Base-by-base conservation (phyloP, 1,284 basidiomycete genomes). In the Kalmanozyma brasiliensis region DNA sequence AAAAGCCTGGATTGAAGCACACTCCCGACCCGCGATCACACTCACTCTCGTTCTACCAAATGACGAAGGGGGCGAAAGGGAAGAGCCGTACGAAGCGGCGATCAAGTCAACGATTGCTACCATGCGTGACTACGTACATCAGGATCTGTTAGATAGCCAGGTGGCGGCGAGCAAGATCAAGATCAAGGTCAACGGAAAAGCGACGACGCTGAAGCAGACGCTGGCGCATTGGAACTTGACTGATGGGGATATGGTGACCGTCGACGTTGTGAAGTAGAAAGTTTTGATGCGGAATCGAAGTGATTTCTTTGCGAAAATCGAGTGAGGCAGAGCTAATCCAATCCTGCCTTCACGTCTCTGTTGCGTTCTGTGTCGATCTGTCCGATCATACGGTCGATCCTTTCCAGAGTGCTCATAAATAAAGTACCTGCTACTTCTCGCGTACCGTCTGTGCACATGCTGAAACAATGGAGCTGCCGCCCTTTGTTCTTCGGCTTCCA, bases 171-270 rank as follows among this genome's bases (percentile, higher is more conserved):
- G 68, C 46, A 79, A 79, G 58, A 58, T 82, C 33, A 77, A 73
- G 37, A 55, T 82, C 38, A 71, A 61, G 51, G 61, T 78, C 24
- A 63, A 63, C 13, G 71, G 71, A 8, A 75, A 62, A 52, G 55
- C 69, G 10, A 70, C 73, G 22, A 82, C 79, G 30, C 53, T 80
- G 49, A 79, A 74, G 46, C 76, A 79, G 59, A 76, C 71, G 17
- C 49, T 81, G 34, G 80, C 78, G 10, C 62, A 68, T 43, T 81
- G 77, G 77, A 81, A 81, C 35, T 29, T 81, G 47, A 52, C 51
- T 5, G 73, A 80, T 40, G 73, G 73, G 16, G 78, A 79, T 49
- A 42, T 36, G 22, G 66, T 81, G 3, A 58, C 61, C 22, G 56
- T 79, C 16, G 60, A 51, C 30, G 19, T 80, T 8, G 58, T 22